Evolutionary conservation across 139 green algal genomes (phyloP).

Genomic region (Micromonas commoda): DNA sequence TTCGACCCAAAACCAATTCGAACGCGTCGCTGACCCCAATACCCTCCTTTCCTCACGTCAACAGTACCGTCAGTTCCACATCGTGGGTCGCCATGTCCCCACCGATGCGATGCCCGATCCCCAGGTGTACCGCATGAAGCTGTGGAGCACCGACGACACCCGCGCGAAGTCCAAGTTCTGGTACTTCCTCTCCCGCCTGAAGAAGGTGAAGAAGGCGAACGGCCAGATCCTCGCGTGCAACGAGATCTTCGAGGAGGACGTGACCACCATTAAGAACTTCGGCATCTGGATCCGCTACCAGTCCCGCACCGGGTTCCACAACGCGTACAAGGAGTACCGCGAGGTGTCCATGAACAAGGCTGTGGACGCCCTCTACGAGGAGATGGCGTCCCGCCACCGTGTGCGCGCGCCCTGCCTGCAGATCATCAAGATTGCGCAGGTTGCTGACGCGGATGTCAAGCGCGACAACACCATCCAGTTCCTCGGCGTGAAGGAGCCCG

Average conservation of each 20-base stretch:
- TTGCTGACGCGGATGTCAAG: constrained; percentile 74
- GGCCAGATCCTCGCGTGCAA: constrained; percentile 93
- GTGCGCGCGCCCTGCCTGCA: constrained; percentile 70
- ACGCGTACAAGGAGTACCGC: constrained; percentile 99
- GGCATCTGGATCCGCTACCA: constrained; percentile 97
- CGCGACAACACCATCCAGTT: constrained; percentile 88
- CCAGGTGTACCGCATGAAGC: constrained; percentile 98
- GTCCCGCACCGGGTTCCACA: constrained; percentile 90
- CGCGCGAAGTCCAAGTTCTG: constrained; percentile 97
- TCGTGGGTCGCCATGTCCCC: constrained; percentile 93
- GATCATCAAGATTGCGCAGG: constrained; percentile 95
- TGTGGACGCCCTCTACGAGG: constrained; percentile 90
- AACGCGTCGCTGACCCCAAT: neutral
- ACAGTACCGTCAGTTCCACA: constrained; percentile 96
- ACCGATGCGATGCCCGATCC: constrained; percentile 76
- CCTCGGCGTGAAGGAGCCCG: constrained; percentile 59
- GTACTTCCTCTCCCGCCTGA: constrained; percentile 96
- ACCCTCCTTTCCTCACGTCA: neutral
- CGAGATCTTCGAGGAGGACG: constrained; percentile 96
- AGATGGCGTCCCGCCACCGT: constrained; percentile 95
- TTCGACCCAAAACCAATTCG: too few species aligned
- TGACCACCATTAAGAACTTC: constrained; percentile 97
- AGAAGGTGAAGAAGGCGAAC: constrained; percentile 98
- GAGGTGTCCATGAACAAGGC: constrained; percentile 96
- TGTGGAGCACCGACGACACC: constrained; percentile 90